Percentiles rank a stretch among this genome's conserved stretches.
Conservation (phyloP, 148 eudicot genomes). For the Vaccinium myrtillus region DNA sequence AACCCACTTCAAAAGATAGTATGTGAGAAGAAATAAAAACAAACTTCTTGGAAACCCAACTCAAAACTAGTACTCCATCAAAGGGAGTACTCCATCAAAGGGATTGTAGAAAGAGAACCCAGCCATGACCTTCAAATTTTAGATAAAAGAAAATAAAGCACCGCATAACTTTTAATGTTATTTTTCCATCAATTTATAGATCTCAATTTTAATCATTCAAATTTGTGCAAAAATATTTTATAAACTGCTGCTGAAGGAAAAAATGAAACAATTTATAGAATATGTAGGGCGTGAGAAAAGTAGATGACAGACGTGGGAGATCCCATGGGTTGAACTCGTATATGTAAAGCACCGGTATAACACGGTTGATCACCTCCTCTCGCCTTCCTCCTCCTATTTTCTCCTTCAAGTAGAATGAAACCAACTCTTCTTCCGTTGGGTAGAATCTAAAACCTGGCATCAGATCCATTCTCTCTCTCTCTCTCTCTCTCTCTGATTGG, state of each 20-base stretch:
- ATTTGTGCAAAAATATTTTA: no score
- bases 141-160: not conserved
- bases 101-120: not conserved
- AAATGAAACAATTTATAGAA: not conserved
- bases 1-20: not conserved
- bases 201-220: no score
- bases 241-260: not conserved
- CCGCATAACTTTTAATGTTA: no score
- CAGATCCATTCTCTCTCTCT: not conserved
- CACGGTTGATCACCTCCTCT: constrained; percentile 22
- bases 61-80: not conserved
- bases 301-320: constrained; percentile 44
- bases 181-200: not conserved
- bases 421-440: constrained; percentile 62
- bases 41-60: not conserved
- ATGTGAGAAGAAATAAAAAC: not conserved
- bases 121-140: not conserved
- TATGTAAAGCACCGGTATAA: constrained; percentile 46
- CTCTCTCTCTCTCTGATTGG: no score
- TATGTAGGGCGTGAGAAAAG: no score
- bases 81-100: not conserved
- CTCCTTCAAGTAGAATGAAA: constrained; percentile 37
- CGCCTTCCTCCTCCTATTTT: constrained; percentile 39
- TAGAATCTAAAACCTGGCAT: constrained; percentile 51
- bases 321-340: constrained; percentile 48